Percentiles rank a stretch among this genome's conserved stretches.
Evolutionary conservation across 202 grass and related monocot genomes (phyloP).

Genomic region (Elaeis oleifera): DNA sequence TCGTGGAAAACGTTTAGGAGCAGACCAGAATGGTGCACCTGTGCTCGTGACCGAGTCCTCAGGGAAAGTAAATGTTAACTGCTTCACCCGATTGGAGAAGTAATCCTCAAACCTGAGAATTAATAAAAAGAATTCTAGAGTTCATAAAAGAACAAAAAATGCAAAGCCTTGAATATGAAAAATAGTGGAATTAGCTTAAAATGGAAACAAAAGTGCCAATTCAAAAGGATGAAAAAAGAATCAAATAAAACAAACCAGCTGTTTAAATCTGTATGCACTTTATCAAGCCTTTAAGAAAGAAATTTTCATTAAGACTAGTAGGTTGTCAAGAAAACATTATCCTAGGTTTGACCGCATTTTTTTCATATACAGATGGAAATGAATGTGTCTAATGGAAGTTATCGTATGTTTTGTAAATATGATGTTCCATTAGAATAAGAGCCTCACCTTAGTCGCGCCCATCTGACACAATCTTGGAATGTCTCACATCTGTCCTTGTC

Average conservation of each 20-base stretch:
- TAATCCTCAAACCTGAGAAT: conserved; percentile 83
- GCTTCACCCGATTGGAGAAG: conserved; percentile 83
- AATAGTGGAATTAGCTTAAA: no score
- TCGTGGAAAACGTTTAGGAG: conserved; percentile 87
- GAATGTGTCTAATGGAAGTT: no score
- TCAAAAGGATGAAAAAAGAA: background rate
- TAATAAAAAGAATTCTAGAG: background rate
- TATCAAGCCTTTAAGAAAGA: no score
- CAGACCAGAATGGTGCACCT: conserved; percentile 89
- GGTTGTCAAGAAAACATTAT: no score
- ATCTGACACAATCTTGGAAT: conserved; percentile 84
- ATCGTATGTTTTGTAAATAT: no score
- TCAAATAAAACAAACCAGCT: background rate
- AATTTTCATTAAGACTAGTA: no score
- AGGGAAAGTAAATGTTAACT: conserved; percentile 88
- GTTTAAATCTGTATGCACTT: no score
- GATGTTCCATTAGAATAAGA: background rate
- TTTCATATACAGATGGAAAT: no score
- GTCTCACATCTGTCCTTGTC: conserved; percentile 68
- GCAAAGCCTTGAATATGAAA: no score
- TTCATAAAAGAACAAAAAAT: background rate
- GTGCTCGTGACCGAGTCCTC: conserved; percentile 83
- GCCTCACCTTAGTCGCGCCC: conserved; percentile 77
- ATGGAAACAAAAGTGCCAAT: no score
- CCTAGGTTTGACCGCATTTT: no score